Evolutionary conservation across 331 rosid genomes (phyloP), one percentile per base, ranked within the genome.

Genomic region (Phaseolus coccineus): DNA sequence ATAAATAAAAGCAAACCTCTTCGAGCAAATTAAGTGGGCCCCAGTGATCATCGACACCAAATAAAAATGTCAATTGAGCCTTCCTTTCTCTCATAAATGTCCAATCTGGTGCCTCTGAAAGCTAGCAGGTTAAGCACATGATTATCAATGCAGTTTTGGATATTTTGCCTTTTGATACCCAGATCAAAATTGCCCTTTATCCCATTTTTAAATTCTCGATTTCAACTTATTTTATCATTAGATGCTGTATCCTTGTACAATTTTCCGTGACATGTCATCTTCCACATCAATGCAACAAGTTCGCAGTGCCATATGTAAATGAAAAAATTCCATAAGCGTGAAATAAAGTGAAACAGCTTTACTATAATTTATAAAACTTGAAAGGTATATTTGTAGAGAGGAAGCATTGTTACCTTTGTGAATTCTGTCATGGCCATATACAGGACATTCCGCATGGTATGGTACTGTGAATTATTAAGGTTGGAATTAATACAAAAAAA

Each of bases 31-130:
- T 84, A 90, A 93, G 89, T 16, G 98, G 98, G 15, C 91, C 99
- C 99, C 99, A 95, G 77, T 95, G 98, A 81, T 95, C 99, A 40
- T 88, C 91, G 59, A 65, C 84, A 69, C 92, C 94, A 57, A 86
- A 95, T 83, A 95, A 90, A 87, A 93, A 89, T 31, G 97, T 89
- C 25, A 93, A 74, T 76, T 88, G 93, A 74, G 69, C 63, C 81
- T 83, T 83, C 56, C 87, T 88, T 88, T 80, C 90, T 82, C 85
- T 87, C 81, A 91, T 74, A 86, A 93, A 95, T 80, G 84, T 72
- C 98, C 98, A 96, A 84, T 93, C 94, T 40, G 93, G 94, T 66
- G 85, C 31, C 80, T 91, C 99, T 78, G 94, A 79, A 82, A 96
- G 88, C 99, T 96, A 80, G 77, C 80, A 88, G 47, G 72, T 79